Conservation (phyloP, 2,329 filamentous ascomycete genomes). For the Aspergillus japonicus region DNA sequence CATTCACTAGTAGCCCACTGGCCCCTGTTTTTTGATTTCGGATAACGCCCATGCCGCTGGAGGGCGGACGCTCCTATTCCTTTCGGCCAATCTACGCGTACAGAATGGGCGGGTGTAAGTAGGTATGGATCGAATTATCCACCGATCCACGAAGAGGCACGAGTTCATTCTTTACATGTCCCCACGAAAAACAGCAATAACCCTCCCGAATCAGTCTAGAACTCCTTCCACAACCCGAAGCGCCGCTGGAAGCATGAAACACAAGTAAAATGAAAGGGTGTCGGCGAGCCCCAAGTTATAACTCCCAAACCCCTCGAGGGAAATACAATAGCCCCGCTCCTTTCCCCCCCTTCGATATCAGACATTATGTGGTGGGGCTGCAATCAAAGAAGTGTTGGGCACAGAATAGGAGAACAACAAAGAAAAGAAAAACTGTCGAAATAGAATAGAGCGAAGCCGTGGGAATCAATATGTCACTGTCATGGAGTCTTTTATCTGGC, state of each 20-base stretch:
- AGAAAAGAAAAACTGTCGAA: background rate
- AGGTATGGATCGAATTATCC: no score
- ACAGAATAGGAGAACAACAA: background rate
- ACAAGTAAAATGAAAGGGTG: background rate
- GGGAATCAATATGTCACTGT: constrained; percentile 6
- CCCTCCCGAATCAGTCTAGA: background rate
- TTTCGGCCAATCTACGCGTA: no score
- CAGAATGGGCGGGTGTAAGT: no score
- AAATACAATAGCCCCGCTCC: background rate
- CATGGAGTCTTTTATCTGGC: constrained; percentile 9
- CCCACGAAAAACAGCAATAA: background rate
- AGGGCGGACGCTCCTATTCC: no score
- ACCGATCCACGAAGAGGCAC: background rate
- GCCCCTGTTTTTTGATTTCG: no score
- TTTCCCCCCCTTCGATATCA: constrained; percentile 10
- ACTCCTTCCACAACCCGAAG: background rate
- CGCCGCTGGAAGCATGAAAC: background rate
- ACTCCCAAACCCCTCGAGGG: background rate
- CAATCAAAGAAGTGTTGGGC: background rate
- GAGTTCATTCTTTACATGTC: background rate
- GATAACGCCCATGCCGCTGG: no score
- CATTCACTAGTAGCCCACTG: no score
- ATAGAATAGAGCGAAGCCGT: no score
- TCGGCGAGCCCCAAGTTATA: background rate
- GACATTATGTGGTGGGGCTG: constrained; percentile 2